Evolutionary conservation across 768 basidiomycete species (phyloP), one percentile per base, ranked within the genome.

Genomic region (Brasilioporus rufonigricans): DNA sequence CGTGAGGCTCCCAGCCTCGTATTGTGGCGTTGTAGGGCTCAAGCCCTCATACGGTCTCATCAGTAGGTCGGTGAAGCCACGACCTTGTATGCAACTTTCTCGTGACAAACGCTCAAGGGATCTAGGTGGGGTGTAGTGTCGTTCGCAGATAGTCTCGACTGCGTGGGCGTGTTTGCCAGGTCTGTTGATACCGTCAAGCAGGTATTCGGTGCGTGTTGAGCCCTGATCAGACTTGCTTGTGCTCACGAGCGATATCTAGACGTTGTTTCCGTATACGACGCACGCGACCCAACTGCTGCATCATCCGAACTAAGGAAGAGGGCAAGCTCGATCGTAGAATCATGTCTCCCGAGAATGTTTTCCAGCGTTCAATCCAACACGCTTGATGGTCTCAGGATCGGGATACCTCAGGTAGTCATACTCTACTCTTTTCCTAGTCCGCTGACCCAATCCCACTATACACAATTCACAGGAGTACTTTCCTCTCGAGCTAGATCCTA

Each of bases 11-110:
- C 97, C 97, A 0, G 97, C 97, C 0, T 86, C 93, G 2, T 98
- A 98, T 64, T 97, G 93, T 61, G 93, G 94, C 5, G 76, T 97
- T 1, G 85, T 91, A 2, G 97, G 97, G 0, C 72, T 98, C 41
- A 99, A 99, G 65, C 96, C 96, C 0, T 95, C 94, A 0, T 98
- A 98, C 62, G 96, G 96, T 4, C 75, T 98, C 38, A 73, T 98
- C 29, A 93, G 91, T 64, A 80, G 93, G 91, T 91, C 50, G 50
- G 75, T 67, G n/a, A 11, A 48, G 21, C 14, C 9, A 38, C 39
- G 51, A n/a, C n/a, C n/a, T 24, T 48, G n/a, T 38, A 8, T 14
- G 5, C 27, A 24, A 44, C 19, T 19, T 33, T 18, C 11, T 38
- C 44, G 45, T 48, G 46, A 54, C 40, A 24, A 47, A 18, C 39